Percentiles rank a stretch among this genome's conserved stretches.
These are phyloP conservation scores for Stagonosporopsis tanaceti DNA, from an alignment of 2,329 filamentous ascomycete genomes.

Conservation along the genomic window DNA sequence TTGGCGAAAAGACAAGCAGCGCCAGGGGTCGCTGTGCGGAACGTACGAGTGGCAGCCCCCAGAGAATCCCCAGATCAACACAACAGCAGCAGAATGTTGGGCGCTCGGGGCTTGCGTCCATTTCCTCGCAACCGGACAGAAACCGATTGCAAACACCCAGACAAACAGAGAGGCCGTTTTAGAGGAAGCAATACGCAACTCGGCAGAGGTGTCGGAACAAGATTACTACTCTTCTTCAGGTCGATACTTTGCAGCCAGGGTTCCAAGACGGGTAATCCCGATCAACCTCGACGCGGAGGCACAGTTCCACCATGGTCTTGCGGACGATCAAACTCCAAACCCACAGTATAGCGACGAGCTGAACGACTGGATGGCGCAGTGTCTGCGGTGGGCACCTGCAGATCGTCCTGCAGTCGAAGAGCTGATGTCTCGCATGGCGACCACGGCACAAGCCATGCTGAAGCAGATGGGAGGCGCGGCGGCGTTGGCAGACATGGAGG, in stretches of 20 bases:
- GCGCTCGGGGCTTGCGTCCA: constrained; percentile 42
- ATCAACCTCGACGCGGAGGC: constrained; percentile 33
- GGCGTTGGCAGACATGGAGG: constrained; percentile 32
- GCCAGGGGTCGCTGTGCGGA: constrained; percentile 16
- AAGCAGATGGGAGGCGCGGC: constrained; percentile 25
- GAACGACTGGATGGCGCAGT: constrained; percentile 36
- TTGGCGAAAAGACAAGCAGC: constrained; percentile 8
- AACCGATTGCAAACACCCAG: constrained; percentile 23
- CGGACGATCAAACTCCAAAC: constrained; percentile 4
- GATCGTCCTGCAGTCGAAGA: constrained; percentile 19
- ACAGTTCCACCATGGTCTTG: constrained; percentile 18
- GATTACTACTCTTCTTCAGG: not conserved
- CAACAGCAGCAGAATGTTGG: constrained; percentile 42
- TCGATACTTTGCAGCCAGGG: constrained; percentile 28
- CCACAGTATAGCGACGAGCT: constrained; percentile 37
- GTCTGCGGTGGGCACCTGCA: constrained; percentile 17
- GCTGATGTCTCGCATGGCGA: constrained; percentile 26
- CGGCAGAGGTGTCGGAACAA: not conserved
- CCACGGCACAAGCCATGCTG: constrained; percentile 23
- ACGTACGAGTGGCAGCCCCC: constrained; percentile 42
- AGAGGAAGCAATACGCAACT: not conserved
- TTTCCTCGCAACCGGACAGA: constrained; percentile 34
- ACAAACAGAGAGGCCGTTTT: not conserved
- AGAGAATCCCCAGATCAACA: constrained; percentile 40
- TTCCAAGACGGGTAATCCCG: constrained; percentile 28